Base-by-base conservation (phyloP, 2,329 filamentous ascomycete genomes). In the Nothomitra cinnamomea region DNA sequence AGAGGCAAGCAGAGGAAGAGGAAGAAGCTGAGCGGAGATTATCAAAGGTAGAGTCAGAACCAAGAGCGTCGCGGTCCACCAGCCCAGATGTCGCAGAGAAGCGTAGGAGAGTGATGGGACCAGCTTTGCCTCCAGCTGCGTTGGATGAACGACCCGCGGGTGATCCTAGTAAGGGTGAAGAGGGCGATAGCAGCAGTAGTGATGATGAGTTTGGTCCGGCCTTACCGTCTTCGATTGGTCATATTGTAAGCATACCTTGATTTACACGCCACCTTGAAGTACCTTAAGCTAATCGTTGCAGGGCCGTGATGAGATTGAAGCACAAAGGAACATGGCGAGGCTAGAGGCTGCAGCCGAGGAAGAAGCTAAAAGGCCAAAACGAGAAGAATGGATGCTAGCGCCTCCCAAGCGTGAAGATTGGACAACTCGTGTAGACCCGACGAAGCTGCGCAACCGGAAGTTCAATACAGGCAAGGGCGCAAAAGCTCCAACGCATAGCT, bases 351-450 rank as follows among this genome's bases (percentile, higher is more conserved):
- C 21, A 19, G 50, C 19, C 21, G 36, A 35, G n/a, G 17, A 13
- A 19, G 52, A 36, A 32, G 32, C 45, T 15, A 49, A 35, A 56
- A 74, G 76, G 50, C 72, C 75, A 3, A 76, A 83, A 64, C 82
- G 90, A 61, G 89, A 94, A 70, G 82, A 87, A 61, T 89, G 85
- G 85, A 89, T 89, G 85, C 72, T 87, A 48, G 76, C 79, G 1
- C 84, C 84, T 1, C 85, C 85, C 0, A 70, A 72, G 1, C 67
- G 72, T 21, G 66, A 65, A 62, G 73, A 68, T 63, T 72, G 63
- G 71, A 70, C 69, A 63, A 77, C 77, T 58, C 69, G 85, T 65
- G 70, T 85, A 59, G 89, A 95, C 67, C 87, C 90, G 1, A 90
- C 87, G 3, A 89, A 89, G 66, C 72, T 90, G 56, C 81, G 83